Conservation (phyloP, 371 early-diverging fungal genomes). For the Catenaria anguillulae region DNA sequence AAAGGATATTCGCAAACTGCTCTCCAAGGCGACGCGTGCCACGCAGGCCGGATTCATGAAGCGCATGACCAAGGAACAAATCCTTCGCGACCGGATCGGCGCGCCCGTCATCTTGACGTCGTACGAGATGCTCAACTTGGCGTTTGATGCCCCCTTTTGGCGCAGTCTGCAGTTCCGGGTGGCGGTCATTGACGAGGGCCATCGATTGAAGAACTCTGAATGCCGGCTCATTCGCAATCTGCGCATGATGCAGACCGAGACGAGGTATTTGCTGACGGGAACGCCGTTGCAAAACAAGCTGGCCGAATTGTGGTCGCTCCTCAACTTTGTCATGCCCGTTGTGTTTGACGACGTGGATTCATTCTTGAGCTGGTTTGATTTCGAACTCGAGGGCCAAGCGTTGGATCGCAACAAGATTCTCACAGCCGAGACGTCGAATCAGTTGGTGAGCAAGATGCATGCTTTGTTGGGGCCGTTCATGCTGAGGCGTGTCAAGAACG, state of each 20-base stretch:
- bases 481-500: constrained; percentile 87
- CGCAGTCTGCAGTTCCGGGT: constrained; percentile 58
- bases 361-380: constrained; percentile 42
- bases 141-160: constrained; percentile 8
- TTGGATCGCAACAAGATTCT: constrained; percentile 37
- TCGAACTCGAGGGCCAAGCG: constrained; percentile 43
- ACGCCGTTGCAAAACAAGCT: constrained; percentile 94
- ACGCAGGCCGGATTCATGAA: constrained; percentile 17
- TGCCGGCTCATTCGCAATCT: constrained; percentile 76
- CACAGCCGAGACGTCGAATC: constrained; percentile 24
- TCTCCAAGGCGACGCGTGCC: no score
- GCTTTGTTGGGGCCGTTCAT: constrained; percentile 85
- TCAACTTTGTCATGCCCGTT: constrained; percentile 84
- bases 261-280: constrained; percentile 76
- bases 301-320: constrained; percentile 80
- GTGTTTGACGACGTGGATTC: constrained; percentile 54
- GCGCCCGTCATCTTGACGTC: constrained; percentile 79
- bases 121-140: constrained; percentile 76
- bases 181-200: constrained; percentile 90
- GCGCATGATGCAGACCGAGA: constrained; percentile 37
- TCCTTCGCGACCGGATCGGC: constrained; percentile 4
- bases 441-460: constrained; percentile 67
- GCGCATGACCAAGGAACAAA: constrained; percentile 53
- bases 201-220: constrained; percentile 85
- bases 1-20: no score